Evolutionary conservation across 2,329 filamentous ascomycete species (phyloP).

Genomic region (Colletotrichum orbiculare): DNA sequence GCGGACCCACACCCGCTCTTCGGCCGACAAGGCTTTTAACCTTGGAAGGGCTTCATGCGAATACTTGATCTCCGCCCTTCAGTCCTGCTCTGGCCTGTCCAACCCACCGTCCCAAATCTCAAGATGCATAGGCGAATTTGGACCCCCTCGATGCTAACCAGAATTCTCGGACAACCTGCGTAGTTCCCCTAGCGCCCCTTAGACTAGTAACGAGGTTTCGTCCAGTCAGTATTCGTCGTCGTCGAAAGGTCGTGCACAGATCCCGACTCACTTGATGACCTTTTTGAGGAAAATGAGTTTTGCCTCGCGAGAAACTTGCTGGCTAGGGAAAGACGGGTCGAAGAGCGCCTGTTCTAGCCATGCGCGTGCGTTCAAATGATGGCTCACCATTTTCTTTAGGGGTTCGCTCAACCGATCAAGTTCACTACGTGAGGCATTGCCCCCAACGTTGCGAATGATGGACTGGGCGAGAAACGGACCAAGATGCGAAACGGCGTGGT

Average conservation of each 20-base stretch:
- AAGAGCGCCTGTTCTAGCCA: slow-evolving; percentile 73
- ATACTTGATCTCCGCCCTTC: no score
- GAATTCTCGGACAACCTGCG: slow-evolving; percentile 76
- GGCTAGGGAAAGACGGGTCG: slow-evolving; percentile 66
- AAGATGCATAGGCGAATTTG: slow-evolving; percentile 71
- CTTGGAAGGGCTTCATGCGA: no score
- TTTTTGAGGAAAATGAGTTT: slow-evolving; percentile 75
- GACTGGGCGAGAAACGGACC: slow-evolving; percentile 70
- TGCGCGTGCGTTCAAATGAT: slow-evolving; percentile 64
- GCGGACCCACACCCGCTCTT: no score
- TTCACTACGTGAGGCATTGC: slow-evolving; percentile 76
- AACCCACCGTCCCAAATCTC: slow-evolving; percentile 21
- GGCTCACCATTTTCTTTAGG: slow-evolving; percentile 73
- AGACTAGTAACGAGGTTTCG: slow-evolving; percentile 56
- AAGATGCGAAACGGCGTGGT: slow-evolving; percentile 65
- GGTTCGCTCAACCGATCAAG: slow-evolving; percentile 78
- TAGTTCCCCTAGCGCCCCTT: slow-evolving; percentile 72
- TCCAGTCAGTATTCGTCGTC: slow-evolving; percentile 3
- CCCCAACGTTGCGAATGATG: slow-evolving; percentile 74
- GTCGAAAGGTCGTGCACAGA: background rate
- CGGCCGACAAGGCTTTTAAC: no score
- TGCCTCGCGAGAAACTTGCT: slow-evolving; percentile 68
- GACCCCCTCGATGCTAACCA: slow-evolving; percentile 75
- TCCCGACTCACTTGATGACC: slow-evolving; percentile 65
- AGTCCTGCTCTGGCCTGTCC: no score